Conservation (phyloP, 1,284 basidiomycete species). For the Leccinum brunneo-olivaceum region DNA sequence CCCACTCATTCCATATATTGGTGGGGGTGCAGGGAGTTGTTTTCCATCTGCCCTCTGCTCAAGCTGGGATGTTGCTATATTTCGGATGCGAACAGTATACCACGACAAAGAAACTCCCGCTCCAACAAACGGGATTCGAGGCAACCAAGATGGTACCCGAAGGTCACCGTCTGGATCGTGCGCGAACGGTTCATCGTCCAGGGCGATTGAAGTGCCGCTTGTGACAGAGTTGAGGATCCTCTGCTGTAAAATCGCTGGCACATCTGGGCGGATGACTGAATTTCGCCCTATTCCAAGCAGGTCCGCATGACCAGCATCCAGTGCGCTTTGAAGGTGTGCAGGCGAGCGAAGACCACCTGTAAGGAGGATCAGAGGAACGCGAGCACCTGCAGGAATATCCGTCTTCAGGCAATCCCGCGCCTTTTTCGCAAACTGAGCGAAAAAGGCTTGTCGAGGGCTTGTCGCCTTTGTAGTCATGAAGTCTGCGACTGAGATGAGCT, state of each 20-base stretch:
- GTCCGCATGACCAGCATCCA: constrained; percentile 53
- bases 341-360: constrained; percentile 76
- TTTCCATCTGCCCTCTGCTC: not conserved
- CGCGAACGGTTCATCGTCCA: constrained; percentile 31
- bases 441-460: constrained; percentile 49
- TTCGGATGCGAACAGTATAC: constrained; percentile 51
- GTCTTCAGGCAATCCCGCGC: constrained; percentile 42
- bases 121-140: constrained; percentile 47
- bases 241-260: constrained; percentile 41
- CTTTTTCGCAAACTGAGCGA: constrained; percentile 51
- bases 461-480: constrained; percentile 31
- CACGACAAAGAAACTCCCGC: constrained; percentile 51
- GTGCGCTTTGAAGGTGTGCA: constrained; percentile 49
- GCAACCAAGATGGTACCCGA: constrained; percentile 28
- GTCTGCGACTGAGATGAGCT: constrained; percentile 26
- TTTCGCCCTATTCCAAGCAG: constrained; percentile 74
- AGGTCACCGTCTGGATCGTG: constrained; percentile 33
- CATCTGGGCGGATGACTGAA: constrained; percentile 57
- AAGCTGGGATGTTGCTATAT: constrained; percentile 34
- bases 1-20: constrained; percentile 32
- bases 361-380: constrained; percentile 60
- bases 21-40: constrained; percentile 4
- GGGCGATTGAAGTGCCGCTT: constrained; percentile 12
- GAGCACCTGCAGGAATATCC: constrained; percentile 27
- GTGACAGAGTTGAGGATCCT: constrained; percentile 11